Base-by-base conservation (phyloP, 257 asterid genomes). In the Ligustrum vulgare region DNA sequence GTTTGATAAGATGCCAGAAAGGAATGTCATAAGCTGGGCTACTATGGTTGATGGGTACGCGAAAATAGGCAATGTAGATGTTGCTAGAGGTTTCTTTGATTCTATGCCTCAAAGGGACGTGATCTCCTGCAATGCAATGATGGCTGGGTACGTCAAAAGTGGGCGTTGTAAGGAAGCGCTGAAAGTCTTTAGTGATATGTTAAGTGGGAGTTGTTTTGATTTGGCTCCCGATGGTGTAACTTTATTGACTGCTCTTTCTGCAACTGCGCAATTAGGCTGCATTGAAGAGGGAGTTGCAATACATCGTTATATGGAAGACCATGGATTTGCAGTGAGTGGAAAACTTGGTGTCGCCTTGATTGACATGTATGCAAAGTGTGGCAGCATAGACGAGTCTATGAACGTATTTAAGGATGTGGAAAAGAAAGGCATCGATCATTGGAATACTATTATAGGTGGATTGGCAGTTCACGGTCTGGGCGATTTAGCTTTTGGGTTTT, bases 361-460 rank as follows among this genome's bases (percentile, higher is more conserved):
- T 76, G 87, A 88, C 80, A 93, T 93, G 98, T 93, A 93, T 69
- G 94, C 97, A 11, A 93, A 93, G 70, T 93, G 97, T 79, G 97
- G 98, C 65, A 82, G 82, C 80, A 82, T 87, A 80, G 91, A 88
- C 20, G 79, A 79, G 67, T 96, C 97, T 4, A 76, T 87, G 76
- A 71, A 33, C 15, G 86, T 91, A 18, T 93, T 93, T 79, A 85
- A 88, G 64, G 70, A 80, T 51, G 82, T 87, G 28, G 69, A 75
- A 73, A 86, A 84, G 45, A 91, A 79, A 79, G 80, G 41, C 9
- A 86, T 88, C 43, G 95, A 93, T 76, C 97, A 91, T 37, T 90
- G 91, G 93, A 93, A 93, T 78, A 92, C 98, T 47, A 86, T 91
- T 86, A 93, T 93, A 73, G 95, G 96, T 72, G 98, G 97, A 36